A percentile compares a stretch with the other conserved stretches of the same genome.
Conservation (phyloP, 768 basidiomycete species). For the Suillus subaureus region DNA sequence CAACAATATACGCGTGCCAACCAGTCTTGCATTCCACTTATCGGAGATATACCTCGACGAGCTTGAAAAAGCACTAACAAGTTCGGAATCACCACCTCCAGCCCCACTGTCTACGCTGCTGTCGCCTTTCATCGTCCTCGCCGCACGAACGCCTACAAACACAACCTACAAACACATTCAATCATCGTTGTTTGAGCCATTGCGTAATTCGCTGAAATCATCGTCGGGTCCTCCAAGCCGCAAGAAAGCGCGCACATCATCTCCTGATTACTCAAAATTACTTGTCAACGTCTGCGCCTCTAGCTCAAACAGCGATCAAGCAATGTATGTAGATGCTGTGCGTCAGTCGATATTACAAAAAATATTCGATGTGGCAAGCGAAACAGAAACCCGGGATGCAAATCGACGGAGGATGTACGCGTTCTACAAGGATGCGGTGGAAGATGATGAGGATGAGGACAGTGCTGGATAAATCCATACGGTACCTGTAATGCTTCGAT, state of each 20-base stretch:
- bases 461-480: conserved; percentile 19
- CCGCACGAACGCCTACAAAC: conserved; percentile 64
- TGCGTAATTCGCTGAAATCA: conserved; percentile 57
- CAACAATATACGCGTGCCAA: conserved; percentile 71
- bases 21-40: conserved; percentile 81
- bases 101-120: conserved; percentile 59
- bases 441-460: conserved; percentile 47
- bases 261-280: conserved; percentile 44
- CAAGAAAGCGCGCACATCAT: conserved; percentile 50
- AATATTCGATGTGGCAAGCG: conserved; percentile 76
- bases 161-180: conserved; percentile 77
- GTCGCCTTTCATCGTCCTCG: conserved; percentile 70
- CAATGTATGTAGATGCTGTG: conserved; percentile 38
- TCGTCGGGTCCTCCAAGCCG: conserved; percentile 36
- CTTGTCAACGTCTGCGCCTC: conserved; percentile 56
- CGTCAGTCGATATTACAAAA: conserved; percentile 57
- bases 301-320: conserved; percentile 42
- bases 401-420: conserved; percentile 85
- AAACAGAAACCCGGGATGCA: conserved; percentile 70
- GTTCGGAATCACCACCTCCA: conserved; percentile 32
- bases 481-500: background rate
- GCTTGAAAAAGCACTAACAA: conserved; percentile 65
- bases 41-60: conserved; percentile 91
- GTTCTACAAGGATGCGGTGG: conserved; percentile 69
- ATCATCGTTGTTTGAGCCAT: conserved; percentile 65